phyloP scores from a whole-genome alignment of 169 alveolate species.

The Theileria annulata region DNA sequence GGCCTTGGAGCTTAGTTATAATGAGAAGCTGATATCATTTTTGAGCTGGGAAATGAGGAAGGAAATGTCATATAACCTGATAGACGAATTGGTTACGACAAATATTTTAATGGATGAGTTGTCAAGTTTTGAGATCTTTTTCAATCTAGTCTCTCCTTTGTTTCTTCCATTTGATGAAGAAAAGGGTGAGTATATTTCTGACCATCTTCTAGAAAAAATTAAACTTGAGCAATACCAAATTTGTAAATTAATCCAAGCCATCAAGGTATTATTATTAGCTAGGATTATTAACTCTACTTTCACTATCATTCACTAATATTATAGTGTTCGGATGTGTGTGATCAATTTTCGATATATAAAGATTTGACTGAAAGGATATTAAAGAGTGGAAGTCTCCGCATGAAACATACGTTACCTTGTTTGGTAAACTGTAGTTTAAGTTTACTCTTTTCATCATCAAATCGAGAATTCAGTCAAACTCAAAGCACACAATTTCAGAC shows the following conservation, averaged over 20 bases:
- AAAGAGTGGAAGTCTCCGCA: constrained; percentile 19
- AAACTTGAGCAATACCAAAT: constrained; percentile 25
- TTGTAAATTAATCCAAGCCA: constrained; percentile 23
- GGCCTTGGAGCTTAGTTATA: constrained; percentile 34
- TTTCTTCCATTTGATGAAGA: constrained; percentile 5
- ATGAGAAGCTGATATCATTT: constrained; percentile 20
- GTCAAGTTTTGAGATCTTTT: constrained; percentile 30
- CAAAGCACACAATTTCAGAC: neutral
- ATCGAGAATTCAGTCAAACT: too few relatives aligned
- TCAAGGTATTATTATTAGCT: neutral
- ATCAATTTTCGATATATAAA: constrained; percentile 15
- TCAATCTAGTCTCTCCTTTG: constrained; percentile 32
- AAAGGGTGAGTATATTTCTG: constrained; percentile 12
- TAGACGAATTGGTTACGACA: constrained; percentile 39
- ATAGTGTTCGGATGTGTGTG: constrained; percentile 1
- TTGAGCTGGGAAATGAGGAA: constrained; percentile 18
- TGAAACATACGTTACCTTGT: constrained; percentile 19
- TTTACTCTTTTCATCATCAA: neutral
- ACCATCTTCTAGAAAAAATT: neutral
- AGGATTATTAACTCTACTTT: neutral
- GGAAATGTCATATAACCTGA: constrained; percentile 28
- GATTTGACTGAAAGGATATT: constrained; percentile 2
- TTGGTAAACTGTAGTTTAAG: neutral
- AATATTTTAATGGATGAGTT: constrained; percentile 13
- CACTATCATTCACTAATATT: constrained; percentile 5